These are phyloP conservation scores for Lichtheimia corymbifera DNA, from an alignment of 371 early-diverging fungal species.

Conservation along the genomic window DNA sequence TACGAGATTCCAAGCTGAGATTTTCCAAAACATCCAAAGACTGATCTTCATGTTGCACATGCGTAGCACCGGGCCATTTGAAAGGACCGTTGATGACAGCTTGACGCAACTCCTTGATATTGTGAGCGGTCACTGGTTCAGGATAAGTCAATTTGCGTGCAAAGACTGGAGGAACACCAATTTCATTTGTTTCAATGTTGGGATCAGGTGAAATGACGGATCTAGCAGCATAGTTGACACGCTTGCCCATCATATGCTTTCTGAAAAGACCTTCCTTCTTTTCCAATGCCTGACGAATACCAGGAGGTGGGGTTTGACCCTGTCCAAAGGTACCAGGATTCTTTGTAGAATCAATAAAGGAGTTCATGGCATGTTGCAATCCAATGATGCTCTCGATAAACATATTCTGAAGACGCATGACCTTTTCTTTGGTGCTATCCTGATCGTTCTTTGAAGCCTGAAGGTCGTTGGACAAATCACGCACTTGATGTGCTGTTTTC, in stretches of 20 bases:
- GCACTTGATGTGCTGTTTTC: constrained; percentile 73
- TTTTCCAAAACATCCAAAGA: constrained; percentile 76
- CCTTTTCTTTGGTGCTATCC: constrained; percentile 33
- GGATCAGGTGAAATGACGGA: constrained; percentile 99
- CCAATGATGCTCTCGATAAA: constrained; percentile 80
- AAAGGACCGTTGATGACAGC: constrained; percentile 99
- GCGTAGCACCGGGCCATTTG: constrained; percentile 98
- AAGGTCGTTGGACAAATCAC: constrained; percentile 54
- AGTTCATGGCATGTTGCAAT: constrained; percentile 90
- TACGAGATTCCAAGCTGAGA: constrained; percentile 87
- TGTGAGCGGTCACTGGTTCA: constrained; percentile 97
- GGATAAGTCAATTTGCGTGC: constrained; percentile 98
- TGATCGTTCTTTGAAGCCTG: constrained; percentile 41
- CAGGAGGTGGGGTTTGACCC: constrained; percentile 70
- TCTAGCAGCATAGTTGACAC: constrained; percentile 99
- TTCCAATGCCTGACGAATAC: constrained; percentile 97
- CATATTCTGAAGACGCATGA: constrained; percentile 43
- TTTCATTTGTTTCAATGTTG: constrained; percentile 97
- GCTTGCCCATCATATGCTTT: constrained; percentile 99
- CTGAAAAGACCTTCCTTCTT: constrained; percentile 99
- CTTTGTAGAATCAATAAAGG: constrained; percentile 91
- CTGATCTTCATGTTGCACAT: constrained; percentile 94
- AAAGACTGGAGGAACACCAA: constrained; percentile 98
- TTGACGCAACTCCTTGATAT: constrained; percentile 87
- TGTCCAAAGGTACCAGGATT: constrained; percentile 58